phyloP scores from a whole-genome alignment of 306 rosid species.

The Trichosanthes cucumerina region DNA sequence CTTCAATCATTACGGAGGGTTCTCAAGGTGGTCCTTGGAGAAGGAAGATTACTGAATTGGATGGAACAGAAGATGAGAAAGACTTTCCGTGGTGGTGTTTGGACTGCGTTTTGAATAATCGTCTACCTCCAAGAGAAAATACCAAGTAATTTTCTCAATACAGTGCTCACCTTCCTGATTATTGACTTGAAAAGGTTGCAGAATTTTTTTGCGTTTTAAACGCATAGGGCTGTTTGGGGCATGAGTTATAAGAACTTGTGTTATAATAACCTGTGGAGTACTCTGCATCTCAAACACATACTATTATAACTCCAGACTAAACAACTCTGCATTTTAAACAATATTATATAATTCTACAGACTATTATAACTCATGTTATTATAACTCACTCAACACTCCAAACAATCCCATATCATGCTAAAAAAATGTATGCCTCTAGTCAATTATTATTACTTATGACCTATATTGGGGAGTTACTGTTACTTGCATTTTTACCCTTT shows the following conservation, averaged over 20 bases:
- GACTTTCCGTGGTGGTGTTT: conserved; percentile 97
- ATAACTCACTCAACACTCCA: too few relatives aligned
- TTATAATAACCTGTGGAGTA: too few relatives aligned
- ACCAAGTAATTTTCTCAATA: conserved; percentile 56
- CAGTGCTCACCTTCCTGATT: conserved; percentile 5
- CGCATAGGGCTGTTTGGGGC: too few relatives aligned
- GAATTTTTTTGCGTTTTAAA: background rate
- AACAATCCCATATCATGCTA: too few relatives aligned
- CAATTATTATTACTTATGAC: background rate
- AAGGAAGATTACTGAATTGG: conserved; percentile 74
- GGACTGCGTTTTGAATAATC: conserved; percentile 79
- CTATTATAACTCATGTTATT: too few relatives aligned
- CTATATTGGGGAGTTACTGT: background rate
- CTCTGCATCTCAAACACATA: too few relatives aligned
- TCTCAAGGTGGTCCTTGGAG: conserved; percentile 97
- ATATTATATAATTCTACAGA: too few relatives aligned
- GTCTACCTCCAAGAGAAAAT: conserved; percentile 87
- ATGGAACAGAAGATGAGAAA: conserved; percentile 91
- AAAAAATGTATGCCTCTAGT: background rate
- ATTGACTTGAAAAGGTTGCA: background rate
- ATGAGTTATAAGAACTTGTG: too few relatives aligned
- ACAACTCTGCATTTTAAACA: too few relatives aligned
- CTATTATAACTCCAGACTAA: too few relatives aligned
- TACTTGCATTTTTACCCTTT: background rate
- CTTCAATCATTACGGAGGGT: conserved; percentile 93